Percentiles rank a stretch among this genome's conserved stretches.
Evolutionary conservation across 78 protist species (phyloP).

Genomic region (Diacronema lutheri): DNA sequence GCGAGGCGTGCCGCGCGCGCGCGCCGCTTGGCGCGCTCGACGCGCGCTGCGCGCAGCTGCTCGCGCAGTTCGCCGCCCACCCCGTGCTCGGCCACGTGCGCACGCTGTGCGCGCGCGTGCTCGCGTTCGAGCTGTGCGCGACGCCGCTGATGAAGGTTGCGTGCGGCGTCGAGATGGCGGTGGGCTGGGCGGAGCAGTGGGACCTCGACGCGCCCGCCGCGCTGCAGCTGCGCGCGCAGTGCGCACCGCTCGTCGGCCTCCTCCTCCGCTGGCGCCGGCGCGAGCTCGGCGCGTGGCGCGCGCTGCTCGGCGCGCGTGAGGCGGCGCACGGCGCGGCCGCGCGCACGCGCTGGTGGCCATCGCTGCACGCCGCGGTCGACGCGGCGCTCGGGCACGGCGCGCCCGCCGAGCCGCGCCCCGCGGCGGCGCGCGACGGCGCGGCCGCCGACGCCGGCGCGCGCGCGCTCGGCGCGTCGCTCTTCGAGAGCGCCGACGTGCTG

Average conservation of each 20-base stretch:
- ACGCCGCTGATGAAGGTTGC: no score
- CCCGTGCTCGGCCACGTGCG: no score
- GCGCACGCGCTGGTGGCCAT: constrained; percentile 37
- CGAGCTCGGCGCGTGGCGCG: constrained; percentile 62
- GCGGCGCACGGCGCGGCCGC: not conserved
- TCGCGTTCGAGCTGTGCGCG: no score
- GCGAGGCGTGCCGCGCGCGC: no score
- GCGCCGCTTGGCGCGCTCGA: no score
- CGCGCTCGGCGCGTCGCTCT: not conserved
- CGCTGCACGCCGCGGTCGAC: constrained; percentile 28
- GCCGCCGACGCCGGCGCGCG: not conserved
- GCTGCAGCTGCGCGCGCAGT: not conserved
- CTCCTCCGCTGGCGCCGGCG: constrained; percentile 63
- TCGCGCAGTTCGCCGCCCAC: not conserved
- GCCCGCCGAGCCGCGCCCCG: not conserved
- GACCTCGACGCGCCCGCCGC: not conserved
- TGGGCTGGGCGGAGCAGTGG: no score
- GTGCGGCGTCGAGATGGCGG: no score
- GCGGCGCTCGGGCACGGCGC: not conserved
- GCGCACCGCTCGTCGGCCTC: not conserved
- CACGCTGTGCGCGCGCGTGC: no score
- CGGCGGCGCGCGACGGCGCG: not conserved
- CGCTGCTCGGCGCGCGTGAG: constrained; percentile 48
- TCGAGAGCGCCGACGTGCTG: not conserved
- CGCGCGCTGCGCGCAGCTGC: not conserved